phyloP scores from a whole-genome alignment of 2,329 filamentous ascomycete species.

The Bimuria novae-zelandiae region DNA sequence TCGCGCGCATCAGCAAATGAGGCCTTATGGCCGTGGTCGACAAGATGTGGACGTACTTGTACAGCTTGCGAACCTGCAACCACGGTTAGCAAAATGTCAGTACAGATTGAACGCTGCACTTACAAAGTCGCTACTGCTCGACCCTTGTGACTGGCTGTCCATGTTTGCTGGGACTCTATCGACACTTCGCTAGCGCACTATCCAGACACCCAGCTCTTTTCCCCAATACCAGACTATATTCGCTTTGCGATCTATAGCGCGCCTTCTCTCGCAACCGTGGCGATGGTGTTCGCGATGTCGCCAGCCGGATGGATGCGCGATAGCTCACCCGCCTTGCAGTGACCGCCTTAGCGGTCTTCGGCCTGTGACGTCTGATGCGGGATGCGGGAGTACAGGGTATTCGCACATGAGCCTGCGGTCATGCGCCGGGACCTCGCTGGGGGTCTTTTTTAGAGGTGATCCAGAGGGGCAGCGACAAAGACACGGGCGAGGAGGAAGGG shows the following conservation, averaged over 20 bases:
- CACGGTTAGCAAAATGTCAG: slow-evolving; percentile 22
- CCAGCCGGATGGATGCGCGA: slow-evolving; percentile 2
- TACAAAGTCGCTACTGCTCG: slow-evolving; percentile 87
- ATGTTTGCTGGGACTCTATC: slow-evolving; percentile 23
- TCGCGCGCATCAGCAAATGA: slow-evolving; percentile 36
- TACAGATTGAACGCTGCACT: slow-evolving; percentile 49
- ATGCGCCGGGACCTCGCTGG: slow-evolving; percentile 1
- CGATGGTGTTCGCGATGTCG: neutral
- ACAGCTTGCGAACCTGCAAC: slow-evolving; percentile 88
- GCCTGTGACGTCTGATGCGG: slow-evolving; percentile 16
- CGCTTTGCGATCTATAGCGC: slow-evolving; percentile 4
- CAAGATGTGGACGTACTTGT: slow-evolving; percentile 70
- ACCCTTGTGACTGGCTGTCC: slow-evolving; percentile 40
- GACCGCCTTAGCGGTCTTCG: slow-evolving; percentile 13
- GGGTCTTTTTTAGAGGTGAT: neutral
- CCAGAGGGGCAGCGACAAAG: slow-evolving; percentile 4
- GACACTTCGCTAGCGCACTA: neutral
- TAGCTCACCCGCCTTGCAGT: slow-evolving; percentile 20
- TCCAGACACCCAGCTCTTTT: slow-evolving; percentile 2
- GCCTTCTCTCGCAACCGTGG: neutral
- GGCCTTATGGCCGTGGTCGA: neutral
- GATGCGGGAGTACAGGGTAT: slow-evolving; percentile 8
- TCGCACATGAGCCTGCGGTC: slow-evolving; percentile 13
- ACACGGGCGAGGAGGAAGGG: slow-evolving; percentile 1
- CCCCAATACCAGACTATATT: slow-evolving; percentile 6